Evolutionary conservation across 2,329 filamentous ascomycete genomes (phyloP).

Genomic region (Geosmithia flava): DNA sequence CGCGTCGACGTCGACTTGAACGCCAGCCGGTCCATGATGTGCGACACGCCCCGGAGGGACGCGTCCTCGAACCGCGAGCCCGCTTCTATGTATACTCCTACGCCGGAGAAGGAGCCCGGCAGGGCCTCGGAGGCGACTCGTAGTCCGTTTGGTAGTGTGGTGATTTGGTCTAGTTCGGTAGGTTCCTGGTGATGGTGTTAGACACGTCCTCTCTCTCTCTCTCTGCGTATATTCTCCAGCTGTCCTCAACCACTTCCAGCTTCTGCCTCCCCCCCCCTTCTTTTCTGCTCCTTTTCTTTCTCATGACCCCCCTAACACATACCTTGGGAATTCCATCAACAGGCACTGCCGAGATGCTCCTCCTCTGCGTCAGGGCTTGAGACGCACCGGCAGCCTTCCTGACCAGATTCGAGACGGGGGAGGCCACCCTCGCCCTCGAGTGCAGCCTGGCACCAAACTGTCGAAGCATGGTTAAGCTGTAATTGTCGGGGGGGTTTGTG

Average conservation of each 20-base stretch:
- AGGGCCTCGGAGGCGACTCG: conserved; percentile 91
- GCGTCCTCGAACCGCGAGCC: conserved; percentile 89
- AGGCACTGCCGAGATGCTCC: conserved; percentile 7
- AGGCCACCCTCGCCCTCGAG: conserved; percentile 9
- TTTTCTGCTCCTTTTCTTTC: too few relatives aligned
- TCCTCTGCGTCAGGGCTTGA: conserved; percentile 5
- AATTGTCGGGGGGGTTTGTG: background rate
- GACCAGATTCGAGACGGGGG: conserved; percentile 11
- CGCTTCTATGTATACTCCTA: conserved; percentile 91
- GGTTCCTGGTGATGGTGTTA: conserved; percentile 44
- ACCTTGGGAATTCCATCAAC: conserved; percentile 24
- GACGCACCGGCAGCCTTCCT: conserved; percentile 4
- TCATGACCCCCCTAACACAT: background rate
- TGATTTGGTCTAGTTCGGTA: conserved; percentile 75
- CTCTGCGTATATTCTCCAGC: too few relatives aligned
- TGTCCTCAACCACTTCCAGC: too few relatives aligned
- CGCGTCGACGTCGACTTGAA: conserved; percentile 77
- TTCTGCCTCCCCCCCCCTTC: too few relatives aligned
- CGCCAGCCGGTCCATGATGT: conserved; percentile 89
- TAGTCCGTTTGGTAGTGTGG: conserved; percentile 81
- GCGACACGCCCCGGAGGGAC: conserved; percentile 76
- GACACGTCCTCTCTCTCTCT: too few relatives aligned
- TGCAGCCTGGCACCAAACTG: conserved; percentile 19
- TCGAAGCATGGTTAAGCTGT: conserved; percentile 18
- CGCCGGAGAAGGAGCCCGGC: conserved; percentile 85